A percentile compares a stretch with the other conserved stretches of the same genome.
phyloP scores from a whole-genome alignment of 2,329 filamentous ascomycete genomes.

The Decorospora gaudefroyi region DNA sequence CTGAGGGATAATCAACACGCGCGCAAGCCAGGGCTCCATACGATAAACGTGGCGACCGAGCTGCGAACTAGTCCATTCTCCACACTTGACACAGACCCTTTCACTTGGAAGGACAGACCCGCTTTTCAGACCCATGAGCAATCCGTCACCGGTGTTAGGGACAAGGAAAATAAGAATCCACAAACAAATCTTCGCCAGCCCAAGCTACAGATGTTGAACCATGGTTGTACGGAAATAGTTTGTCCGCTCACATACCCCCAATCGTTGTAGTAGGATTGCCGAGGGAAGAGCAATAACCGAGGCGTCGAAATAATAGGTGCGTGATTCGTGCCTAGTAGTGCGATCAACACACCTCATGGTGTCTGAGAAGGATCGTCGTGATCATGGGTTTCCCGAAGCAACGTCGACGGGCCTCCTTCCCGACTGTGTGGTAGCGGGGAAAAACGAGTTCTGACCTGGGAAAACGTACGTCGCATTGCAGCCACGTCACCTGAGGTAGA shows the following conservation, averaged over 20 bases:
- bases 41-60: conserved; percentile 10
- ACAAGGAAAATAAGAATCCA: conserved; percentile 7
- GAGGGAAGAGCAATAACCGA: conserved; percentile 7
- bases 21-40: conserved; percentile 6
- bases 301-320: conserved; percentile 1
- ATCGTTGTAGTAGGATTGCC: conserved; percentile 9
- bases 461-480: conserved; percentile 10
- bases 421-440: conserved; percentile 30
- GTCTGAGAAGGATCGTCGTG: conserved; percentile 16
- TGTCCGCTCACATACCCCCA: conserved; percentile 18
- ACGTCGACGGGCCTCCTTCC: conserved; percentile 30
- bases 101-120: conserved; percentile 3
- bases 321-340: conserved; percentile 17
- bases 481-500: conserved; percentile 10
- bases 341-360: too few species aligned
- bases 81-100: conserved; percentile 13
- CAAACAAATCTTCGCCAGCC: conserved; percentile 21
- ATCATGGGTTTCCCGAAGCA: conserved; percentile 22
- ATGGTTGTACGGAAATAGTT: conserved; percentile 11
- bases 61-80: conserved; percentile 17
- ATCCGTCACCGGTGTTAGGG: conserved; percentile 11
- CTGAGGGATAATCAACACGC: conserved; percentile 7
- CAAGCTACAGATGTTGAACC: conserved; percentile 1
- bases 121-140: conserved; percentile 2
- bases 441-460: conserved; percentile 3